Percentiles rank a stretch among this genome's conserved stretches.
phyloP scores from a whole-genome alignment of 768 basidiomycete genomes.

The Leccinum arenicola region DNA sequence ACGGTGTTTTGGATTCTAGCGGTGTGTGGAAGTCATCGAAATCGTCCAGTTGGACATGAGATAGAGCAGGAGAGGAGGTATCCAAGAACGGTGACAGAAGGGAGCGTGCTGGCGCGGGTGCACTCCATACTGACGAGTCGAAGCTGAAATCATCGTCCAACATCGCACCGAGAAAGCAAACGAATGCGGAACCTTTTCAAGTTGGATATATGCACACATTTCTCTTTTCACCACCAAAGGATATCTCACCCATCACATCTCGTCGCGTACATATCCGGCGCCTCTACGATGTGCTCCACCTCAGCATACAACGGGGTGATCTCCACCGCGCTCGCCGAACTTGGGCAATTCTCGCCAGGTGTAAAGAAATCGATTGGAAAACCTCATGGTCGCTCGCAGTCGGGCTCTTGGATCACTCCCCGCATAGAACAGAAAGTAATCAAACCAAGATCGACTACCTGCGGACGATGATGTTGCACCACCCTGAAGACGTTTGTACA shows the following conservation, averaged over 20 bases:
- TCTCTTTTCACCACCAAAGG: constrained; percentile 59
- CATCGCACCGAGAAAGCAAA: constrained; percentile 10
- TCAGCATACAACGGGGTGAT: constrained; percentile 68
- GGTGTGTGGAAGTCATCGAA: constrained; percentile 52
- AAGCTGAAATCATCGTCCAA: constrained; percentile 77
- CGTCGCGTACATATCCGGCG: constrained; percentile 73
- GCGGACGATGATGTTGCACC: constrained; percentile 67
- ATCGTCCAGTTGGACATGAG: constrained; percentile 46
- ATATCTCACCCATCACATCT: constrained; percentile 47
- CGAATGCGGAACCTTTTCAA: background rate
- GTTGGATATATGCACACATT: constrained; percentile 39
- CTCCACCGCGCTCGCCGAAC: constrained; percentile 59
- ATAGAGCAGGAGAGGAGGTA: constrained; percentile 25
- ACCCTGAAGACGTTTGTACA: constrained; percentile 57
- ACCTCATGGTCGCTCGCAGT: constrained; percentile 69
- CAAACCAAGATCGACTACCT: constrained; percentile 55
- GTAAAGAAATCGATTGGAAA: constrained; percentile 77
- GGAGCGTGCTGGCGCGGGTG: constrained; percentile 36
- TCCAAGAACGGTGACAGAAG: constrained; percentile 27
- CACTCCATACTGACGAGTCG: constrained; percentile 72
- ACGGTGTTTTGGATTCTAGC: constrained; percentile 42
- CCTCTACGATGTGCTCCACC: constrained; percentile 69
- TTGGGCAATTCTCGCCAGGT: constrained; percentile 73
- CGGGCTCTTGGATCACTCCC: constrained; percentile 44
- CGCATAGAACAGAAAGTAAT: constrained; percentile 26